phyloP scores from a whole-genome alignment of 1,284 basidiomycete genomes.

The Tylopilus sp. region DNA sequence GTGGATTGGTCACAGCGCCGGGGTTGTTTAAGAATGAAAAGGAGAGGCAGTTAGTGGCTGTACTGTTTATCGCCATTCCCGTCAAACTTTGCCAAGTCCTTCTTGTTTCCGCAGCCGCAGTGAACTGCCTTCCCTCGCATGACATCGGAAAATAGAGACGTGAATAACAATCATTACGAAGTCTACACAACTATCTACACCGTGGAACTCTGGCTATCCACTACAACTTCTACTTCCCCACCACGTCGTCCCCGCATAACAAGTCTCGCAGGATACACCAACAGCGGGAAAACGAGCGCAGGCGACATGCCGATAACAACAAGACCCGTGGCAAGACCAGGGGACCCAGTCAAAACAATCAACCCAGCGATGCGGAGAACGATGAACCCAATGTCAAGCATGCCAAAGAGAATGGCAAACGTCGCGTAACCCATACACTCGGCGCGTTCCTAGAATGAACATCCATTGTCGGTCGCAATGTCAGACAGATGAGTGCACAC shows the following conservation, averaged over 20 bases:
- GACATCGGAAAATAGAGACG: no score
- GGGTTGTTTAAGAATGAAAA: conserved; percentile 11
- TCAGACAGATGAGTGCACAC: conserved; percentile 13
- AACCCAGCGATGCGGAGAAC: conserved; percentile 29
- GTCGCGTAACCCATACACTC: conserved; percentile 23
- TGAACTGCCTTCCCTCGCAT: conserved; percentile 10
- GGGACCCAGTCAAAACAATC: conserved; percentile 21
- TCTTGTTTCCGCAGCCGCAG: conserved; percentile 29
- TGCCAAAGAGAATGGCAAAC: conserved; percentile 29
- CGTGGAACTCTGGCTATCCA: conserved; percentile 6
- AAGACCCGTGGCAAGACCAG: conserved; percentile 28
- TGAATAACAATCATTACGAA: no score
- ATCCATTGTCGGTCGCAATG: not conserved
- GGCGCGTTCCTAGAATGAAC: conserved; percentile 23
- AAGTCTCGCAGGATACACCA: conserved; percentile 8
- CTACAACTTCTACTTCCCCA: conserved; percentile 7
- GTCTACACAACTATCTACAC: no score
- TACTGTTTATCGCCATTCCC: conserved; percentile 1
- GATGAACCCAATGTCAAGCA: conserved; percentile 34
- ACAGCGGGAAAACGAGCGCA: conserved; percentile 8
- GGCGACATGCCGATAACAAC: conserved; percentile 29
- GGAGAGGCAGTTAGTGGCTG: conserved; percentile 24
- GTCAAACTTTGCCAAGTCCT: no score
- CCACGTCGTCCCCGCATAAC: conserved; percentile 1
- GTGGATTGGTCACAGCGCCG: conserved; percentile 8